phyloP scores from a whole-genome alignment of 352 stramenopile species.

The Globisporangium mamillatum region DNA sequence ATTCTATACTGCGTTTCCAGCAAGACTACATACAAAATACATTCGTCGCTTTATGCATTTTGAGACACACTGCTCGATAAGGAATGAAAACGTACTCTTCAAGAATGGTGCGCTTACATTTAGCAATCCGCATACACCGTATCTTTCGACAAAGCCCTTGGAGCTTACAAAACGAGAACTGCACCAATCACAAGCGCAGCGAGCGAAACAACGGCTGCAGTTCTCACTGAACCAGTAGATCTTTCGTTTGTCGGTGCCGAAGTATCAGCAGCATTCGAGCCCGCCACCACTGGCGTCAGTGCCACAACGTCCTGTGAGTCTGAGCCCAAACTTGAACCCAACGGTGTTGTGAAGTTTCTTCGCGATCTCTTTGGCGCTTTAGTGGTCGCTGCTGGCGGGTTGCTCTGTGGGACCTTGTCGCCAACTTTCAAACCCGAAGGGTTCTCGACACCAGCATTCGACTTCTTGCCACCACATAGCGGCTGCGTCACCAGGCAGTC shows the following conservation, averaged over 20 bases:
- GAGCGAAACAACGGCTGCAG: too few relatives aligned
- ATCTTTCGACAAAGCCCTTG: background rate
- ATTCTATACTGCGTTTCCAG: background rate
- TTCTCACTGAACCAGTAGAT: background rate
- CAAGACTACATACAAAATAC: background rate
- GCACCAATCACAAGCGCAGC: background rate
- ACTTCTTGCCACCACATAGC: conserved; percentile 48
- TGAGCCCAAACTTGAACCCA: background rate
- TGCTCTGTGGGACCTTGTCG: background rate
- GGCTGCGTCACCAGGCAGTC: conserved; percentile 47
- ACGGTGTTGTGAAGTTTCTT: background rate
- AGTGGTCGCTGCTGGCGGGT: background rate
- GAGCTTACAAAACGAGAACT: background rate
- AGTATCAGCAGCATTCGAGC: background rate
- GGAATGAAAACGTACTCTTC: background rate
- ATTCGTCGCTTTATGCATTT: background rate
- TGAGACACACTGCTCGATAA: background rate
- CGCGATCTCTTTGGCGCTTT: background rate
- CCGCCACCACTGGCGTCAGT: background rate
- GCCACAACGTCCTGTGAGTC: background rate
- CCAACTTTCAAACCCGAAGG: background rate
- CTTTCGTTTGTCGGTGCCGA: background rate
- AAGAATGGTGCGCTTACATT: background rate
- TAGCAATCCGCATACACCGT: background rate
- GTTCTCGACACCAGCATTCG: conserved; percentile 49